These are phyloP conservation scores for Plantago elongata DNA, from an alignment of 257 asterid species.

Conservation along the genomic window DNA sequence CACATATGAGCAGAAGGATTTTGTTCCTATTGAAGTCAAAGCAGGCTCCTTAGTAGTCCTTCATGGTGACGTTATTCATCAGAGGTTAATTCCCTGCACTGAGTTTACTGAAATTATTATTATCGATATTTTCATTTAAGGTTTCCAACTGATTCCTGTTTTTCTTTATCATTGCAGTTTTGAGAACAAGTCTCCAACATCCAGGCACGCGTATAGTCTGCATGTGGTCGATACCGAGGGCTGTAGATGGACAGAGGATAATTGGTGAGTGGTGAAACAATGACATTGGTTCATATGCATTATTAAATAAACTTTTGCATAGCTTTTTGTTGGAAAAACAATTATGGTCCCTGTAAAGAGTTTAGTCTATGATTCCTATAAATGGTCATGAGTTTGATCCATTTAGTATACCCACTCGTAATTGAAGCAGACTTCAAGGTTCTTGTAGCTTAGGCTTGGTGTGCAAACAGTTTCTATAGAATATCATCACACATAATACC, in stretches of 20 bases:
- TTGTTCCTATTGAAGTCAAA: slow-evolving; percentile 69
- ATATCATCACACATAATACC: no score
- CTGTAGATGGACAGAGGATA: slow-evolving; percentile 82
- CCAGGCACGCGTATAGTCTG: slow-evolving; percentile 87
- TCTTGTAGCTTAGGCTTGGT: not conserved
- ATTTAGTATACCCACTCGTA: no score
- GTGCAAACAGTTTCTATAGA: no score
- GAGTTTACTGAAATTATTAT: not conserved
- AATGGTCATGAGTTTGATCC: no score
- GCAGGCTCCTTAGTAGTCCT: slow-evolving; percentile 72
- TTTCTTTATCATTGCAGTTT: slow-evolving; percentile 40
- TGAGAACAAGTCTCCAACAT: slow-evolving; percentile 70
- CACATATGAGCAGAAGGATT: slow-evolving; percentile 56
- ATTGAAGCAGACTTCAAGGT: no score
- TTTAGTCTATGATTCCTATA: not conserved
- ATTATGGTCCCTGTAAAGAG: not conserved
- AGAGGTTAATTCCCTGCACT: slow-evolving; percentile 39
- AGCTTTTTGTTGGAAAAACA: not conserved
- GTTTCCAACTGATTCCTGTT: not conserved
- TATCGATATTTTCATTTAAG: not conserved
- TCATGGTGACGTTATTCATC: slow-evolving; percentile 80
- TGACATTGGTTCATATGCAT: slow-evolving; percentile 1
- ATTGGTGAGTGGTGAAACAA: slow-evolving; percentile 54
- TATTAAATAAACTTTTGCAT: not conserved
- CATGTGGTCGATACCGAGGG: slow-evolving; percentile 85